Percentiles rank a stretch among this genome's conserved stretches.
Evolutionary conservation across 2,329 filamentous ascomycete species (phyloP).

Genomic region (Scorias spongiosa): DNA sequence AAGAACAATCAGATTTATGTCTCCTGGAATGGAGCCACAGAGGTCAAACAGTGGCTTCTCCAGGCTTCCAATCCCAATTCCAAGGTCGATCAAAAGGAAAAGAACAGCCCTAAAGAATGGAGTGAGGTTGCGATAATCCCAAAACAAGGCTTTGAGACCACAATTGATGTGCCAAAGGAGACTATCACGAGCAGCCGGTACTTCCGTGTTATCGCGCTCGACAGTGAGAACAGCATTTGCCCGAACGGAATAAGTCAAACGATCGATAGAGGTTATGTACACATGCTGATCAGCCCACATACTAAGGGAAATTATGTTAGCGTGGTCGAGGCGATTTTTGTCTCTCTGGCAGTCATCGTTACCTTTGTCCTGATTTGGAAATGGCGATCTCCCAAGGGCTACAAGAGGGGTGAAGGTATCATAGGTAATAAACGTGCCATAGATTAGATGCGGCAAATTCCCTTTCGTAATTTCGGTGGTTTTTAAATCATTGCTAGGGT

Average conservation of each 20-base stretch:
- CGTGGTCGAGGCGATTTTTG: not conserved
- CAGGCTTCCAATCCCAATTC: constrained; percentile 6
- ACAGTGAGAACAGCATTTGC: not conserved
- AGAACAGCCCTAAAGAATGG: constrained; percentile 1
- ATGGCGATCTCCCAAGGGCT: not conserved
- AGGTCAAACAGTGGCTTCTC: constrained; percentile 29
- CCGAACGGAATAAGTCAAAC: not conserved
- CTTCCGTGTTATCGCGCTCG: constrained; percentile 16
- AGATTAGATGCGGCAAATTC: not conserved
- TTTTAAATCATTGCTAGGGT: too few species aligned
- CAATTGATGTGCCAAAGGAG: constrained; percentile 7
- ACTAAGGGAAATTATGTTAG: not conserved
- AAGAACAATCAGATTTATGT: constrained; percentile 28
- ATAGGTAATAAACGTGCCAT: not conserved
- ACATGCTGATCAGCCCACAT: not conserved
- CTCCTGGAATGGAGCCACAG: constrained; percentile 36
- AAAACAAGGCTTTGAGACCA: constrained; percentile 27
- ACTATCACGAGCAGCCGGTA: constrained; percentile 9
- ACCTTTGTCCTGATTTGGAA: not conserved
- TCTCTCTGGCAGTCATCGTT: not conserved
- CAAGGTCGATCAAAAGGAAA: not conserved
- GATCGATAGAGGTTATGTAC: not conserved
- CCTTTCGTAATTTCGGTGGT: too few species aligned
- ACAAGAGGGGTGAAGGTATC: not conserved
- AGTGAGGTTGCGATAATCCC: constrained; percentile 6